Conservation (phyloP, 352 stramenopile species). For the Phytopythium sindhum region DNA sequence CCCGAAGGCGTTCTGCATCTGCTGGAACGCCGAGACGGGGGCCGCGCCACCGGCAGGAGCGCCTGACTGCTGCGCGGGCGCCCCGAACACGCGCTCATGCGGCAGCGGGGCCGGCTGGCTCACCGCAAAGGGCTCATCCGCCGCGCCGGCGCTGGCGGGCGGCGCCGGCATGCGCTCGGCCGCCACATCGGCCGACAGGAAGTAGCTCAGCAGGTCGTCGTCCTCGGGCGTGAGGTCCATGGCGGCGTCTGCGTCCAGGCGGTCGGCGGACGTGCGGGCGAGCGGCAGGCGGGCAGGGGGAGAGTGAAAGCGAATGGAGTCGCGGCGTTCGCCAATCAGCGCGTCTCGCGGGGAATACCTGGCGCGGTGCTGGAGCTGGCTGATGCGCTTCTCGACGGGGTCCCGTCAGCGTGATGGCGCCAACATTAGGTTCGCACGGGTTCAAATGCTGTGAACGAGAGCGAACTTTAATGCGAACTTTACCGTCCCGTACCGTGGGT, state of each 20-base stretch:
- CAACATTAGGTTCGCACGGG: not conserved
- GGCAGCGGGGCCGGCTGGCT: conserved; percentile 22
- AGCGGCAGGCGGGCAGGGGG: not conserved
- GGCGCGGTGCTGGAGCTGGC: not conserved
- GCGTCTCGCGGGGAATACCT: not conserved
- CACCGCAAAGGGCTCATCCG: conserved; percentile 32
- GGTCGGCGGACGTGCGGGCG: conserved; percentile 1
- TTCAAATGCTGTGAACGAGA: not conserved
- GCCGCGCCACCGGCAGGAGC: conserved; percentile 9
- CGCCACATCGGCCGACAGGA: conserved; percentile 72
- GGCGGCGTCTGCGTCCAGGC: conserved; percentile 10
- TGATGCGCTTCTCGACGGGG: not conserved
- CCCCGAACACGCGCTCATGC: conserved; percentile 32
- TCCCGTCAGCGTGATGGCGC: not conserved
- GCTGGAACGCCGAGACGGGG: conserved; percentile 34
- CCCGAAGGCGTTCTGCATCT: conserved; percentile 43
- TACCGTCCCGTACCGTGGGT: not conserved
- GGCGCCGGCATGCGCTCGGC: conserved; percentile 38
- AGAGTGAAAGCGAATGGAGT: not conserved
- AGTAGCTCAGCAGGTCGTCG: conserved; percentile 87
- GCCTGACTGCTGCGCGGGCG: conserved; percentile 6
- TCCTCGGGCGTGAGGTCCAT: conserved; percentile 86
- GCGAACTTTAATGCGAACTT: not conserved
- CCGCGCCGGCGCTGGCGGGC: conserved; percentile 9
- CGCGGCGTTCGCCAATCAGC: conserved; percentile 5